Evolutionary conservation across 2,329 filamentous ascomycete species (phyloP), one percentile per base, ranked within the genome.

Genomic region (Hymenoscyphus scutula): DNA sequence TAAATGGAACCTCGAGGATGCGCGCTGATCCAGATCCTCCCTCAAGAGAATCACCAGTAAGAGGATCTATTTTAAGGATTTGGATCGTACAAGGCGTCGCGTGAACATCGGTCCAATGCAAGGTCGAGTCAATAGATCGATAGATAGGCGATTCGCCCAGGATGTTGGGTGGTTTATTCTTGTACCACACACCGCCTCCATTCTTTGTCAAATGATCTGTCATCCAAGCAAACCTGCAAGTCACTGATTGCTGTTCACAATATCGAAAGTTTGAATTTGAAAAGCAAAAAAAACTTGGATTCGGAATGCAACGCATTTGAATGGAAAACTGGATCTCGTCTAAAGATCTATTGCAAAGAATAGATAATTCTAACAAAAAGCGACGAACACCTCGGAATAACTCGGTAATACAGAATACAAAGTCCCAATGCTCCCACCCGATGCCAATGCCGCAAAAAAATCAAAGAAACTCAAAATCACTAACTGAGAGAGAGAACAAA

Each of bases 81-180:
- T 63, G 45, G 25, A 61, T 54, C 8, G 45, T 38, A 34, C 58
- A 61, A 53, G 62, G 58, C 23, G 54, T 41, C n/a, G 55, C 48
- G 32, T 51, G 37, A 23, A 58, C 37, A 64, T 61, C 38, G 58
- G 55, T 59, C 58, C 53, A 60, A 41, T 63, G 54, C 25, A 56
- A 17, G 10, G 57, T 63, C 6, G 48, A 59, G 25, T 55, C 59
- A 17, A 37, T 51, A 34, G 25, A 10, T 41, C 58, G 54, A 30
- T 61, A 57, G 34, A 62, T 59, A 5, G 61, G 61, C 8, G 58
- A 58, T 6, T 61, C 58, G 19, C 61, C 58, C 27, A 63, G 41
- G 30, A 15, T 37, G 37, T 59, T 59, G 27, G 45, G 38, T 23
- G 59, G 55, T 27, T 13, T 29, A 23, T 61, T 64, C 15, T 25